Conservation (phyloP, 1,284 basidiomycete species). For the Ustilago loliicola region DNA sequence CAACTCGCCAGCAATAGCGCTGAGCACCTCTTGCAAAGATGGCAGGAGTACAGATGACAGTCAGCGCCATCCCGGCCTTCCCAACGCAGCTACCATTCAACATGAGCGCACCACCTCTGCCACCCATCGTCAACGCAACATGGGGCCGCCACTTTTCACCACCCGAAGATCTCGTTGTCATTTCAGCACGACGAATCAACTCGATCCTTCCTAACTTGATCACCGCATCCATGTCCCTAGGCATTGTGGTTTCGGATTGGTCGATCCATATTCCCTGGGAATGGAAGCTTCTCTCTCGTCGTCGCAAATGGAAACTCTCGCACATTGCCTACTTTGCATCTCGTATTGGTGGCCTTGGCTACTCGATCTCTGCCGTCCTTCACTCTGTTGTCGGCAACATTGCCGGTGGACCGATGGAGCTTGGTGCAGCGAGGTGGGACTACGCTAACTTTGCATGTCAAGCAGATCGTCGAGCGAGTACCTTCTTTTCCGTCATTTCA, state of each 20-base stretch:
- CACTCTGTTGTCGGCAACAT: constrained; percentile 42
- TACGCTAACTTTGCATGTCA: constrained; percentile 49
- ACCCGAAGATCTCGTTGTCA: constrained; percentile 45
- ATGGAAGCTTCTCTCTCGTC: constrained; percentile 40
- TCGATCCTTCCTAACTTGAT: constrained; percentile 40
- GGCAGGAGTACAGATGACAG: constrained; percentile 43
- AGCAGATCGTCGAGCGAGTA: constrained; percentile 41
- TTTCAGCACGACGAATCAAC: constrained; percentile 45
- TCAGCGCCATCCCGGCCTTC: constrained; percentile 47
- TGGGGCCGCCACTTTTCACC: neutral
- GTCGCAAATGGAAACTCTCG: constrained; percentile 54
- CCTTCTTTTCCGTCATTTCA: constrained; percentile 43
- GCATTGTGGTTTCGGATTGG: constrained; percentile 52
- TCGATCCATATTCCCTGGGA: constrained; percentile 53
- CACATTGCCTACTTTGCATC: constrained; percentile 56
- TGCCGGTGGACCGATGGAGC: constrained; percentile 31
- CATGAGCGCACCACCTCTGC: constrained; percentile 11
- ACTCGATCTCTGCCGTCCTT: constrained; percentile 37
- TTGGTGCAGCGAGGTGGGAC: constrained; percentile 40
- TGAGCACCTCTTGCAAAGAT: no score
- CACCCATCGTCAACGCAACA: constrained; percentile 27
- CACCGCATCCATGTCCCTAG: constrained; percentile 48
- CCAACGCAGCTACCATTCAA: constrained; percentile 30
- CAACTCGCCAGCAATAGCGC: neutral
- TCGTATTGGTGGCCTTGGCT: constrained; percentile 45